phyloP scores from a whole-genome alignment of 495 filamentous ascomycete genomes.

The Xylaria grammica region DNA sequence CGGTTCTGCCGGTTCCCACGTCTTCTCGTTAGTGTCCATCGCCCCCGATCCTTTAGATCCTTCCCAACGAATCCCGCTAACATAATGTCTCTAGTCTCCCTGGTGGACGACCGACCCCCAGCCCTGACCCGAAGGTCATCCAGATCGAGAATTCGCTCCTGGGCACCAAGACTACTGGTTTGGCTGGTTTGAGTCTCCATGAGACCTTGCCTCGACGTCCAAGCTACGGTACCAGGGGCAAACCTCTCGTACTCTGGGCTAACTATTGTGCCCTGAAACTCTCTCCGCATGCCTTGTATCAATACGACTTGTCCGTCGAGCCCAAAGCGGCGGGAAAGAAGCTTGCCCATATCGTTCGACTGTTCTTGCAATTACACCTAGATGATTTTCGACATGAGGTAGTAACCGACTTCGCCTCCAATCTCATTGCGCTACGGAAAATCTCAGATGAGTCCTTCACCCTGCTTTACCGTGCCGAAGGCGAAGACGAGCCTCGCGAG shows the following conservation, averaged over 20 bases:
- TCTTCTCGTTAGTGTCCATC: neutral
- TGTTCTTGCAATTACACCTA: constrained; percentile 46
- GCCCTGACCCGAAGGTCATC: neutral
- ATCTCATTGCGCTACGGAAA: constrained; percentile 39
- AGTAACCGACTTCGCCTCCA: constrained; percentile 56
- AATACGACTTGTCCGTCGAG: constrained; percentile 50
- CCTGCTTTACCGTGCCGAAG: constrained; percentile 47
- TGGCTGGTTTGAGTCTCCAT: neutral
- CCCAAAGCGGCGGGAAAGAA: constrained; percentile 38
- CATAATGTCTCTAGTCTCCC: neutral
- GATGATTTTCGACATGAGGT: constrained; percentile 39
- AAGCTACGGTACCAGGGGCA: constrained; percentile 58
- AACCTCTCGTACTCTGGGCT: constrained; percentile 50
- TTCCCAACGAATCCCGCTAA: neutral
- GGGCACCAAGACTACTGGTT: neutral
- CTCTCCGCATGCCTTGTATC: constrained; percentile 40
- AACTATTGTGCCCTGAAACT: constrained; percentile 55
- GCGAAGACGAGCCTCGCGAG: constrained; percentile 46
- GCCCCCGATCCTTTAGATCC: neutral
- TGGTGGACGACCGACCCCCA: neutral
- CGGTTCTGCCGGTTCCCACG: neutral
- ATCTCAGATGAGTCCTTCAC: constrained; percentile 31
- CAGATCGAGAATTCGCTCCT: neutral
- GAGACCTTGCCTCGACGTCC: constrained; percentile 43
- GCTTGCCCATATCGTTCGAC: constrained; percentile 49